Conservation (phyloP, 2,329 filamentous ascomycete species). For the Hypoxylon sp. region DNA sequence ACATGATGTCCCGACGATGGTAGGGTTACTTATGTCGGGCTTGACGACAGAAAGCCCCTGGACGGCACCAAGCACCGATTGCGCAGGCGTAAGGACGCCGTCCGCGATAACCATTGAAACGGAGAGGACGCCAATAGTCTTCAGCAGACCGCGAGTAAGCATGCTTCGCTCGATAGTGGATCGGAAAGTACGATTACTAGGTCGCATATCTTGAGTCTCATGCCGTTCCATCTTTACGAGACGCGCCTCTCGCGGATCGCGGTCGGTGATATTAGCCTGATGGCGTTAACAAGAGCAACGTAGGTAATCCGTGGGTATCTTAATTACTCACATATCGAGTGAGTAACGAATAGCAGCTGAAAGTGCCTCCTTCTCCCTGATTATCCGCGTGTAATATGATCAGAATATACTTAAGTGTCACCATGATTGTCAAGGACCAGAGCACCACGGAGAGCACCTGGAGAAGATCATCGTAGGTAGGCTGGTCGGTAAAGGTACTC, state of each 20-base stretch:
- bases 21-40: conserved; percentile 67
- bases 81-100: conserved; percentile 77
- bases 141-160: conserved; percentile 67
- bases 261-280: conserved; percentile 71
- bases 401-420: conserved; percentile 78
- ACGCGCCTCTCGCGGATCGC: conserved; percentile 70
- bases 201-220: conserved; percentile 68
- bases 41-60: conserved; percentile 74
- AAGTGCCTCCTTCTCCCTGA: conserved; percentile 79
- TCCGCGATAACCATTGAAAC: conserved; percentile 78
- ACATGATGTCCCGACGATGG: conserved; percentile 75
- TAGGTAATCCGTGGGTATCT: no score
- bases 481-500: conserved; percentile 73
- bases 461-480: conserved; percentile 71
- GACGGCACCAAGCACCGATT: conserved; percentile 78
- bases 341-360: conserved; percentile 76
- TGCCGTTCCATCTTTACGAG: conserved; percentile 73
- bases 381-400: conserved; percentile 78
- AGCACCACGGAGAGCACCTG: conserved; percentile 78
- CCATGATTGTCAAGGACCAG: conserved; percentile 78
- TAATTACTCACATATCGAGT: conserved; percentile 67
- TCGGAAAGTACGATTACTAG: conserved; percentile 67
- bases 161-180: conserved; percentile 70
- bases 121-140: conserved; percentile 74
- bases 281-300: conserved; percentile 6